These are phyloP conservation scores for Podospora australis DNA, from an alignment of 495 filamentous ascomycete species.

Conservation along the genomic window DNA sequence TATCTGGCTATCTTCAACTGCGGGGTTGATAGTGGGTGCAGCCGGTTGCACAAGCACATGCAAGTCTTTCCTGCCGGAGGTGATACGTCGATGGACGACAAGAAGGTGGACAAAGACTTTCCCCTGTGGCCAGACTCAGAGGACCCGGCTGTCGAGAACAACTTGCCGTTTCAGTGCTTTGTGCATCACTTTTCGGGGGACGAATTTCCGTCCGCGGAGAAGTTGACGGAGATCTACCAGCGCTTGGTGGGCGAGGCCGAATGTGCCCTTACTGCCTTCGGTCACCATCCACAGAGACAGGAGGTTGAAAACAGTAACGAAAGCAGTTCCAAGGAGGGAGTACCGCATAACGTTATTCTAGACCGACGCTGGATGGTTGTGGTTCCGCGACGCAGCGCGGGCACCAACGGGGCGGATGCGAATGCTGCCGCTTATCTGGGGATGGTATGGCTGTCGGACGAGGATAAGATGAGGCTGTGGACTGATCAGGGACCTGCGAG, in stretches of 20 bases:
- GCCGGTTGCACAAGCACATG: conserved; percentile 40
- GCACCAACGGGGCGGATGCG: conserved; percentile 21
- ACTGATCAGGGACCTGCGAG: conserved; percentile 5
- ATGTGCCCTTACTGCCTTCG: neutral
- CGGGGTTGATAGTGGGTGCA: conserved; percentile 30
- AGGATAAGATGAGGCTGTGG: conserved; percentile 30
- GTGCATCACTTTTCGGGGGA: conserved; percentile 11
- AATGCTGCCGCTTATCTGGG: conserved; percentile 40
- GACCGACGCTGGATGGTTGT: conserved; percentile 35
- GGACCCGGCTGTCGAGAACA: neutral
- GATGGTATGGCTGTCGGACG: conserved; percentile 28
- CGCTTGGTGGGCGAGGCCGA: neutral
- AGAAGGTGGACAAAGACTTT: no score
- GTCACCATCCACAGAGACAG: neutral
- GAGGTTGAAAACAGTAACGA: neutral
- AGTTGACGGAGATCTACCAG: neutral
- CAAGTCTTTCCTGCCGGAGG: conserved; percentile 29
- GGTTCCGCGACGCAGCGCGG: conserved; percentile 25
- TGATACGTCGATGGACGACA: no score
- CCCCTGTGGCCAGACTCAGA: conserved; percentile 12
- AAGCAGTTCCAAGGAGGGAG: conserved; percentile 4
- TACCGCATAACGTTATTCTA: conserved; percentile 39
- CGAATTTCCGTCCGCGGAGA: conserved; percentile 19
- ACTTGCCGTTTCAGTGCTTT: conserved; percentile 13
- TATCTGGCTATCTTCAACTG: conserved; percentile 35